Evolutionary conservation across 805 yeast genomes (phyloP).

Genomic region (Ascoidea asiatica): DNA sequence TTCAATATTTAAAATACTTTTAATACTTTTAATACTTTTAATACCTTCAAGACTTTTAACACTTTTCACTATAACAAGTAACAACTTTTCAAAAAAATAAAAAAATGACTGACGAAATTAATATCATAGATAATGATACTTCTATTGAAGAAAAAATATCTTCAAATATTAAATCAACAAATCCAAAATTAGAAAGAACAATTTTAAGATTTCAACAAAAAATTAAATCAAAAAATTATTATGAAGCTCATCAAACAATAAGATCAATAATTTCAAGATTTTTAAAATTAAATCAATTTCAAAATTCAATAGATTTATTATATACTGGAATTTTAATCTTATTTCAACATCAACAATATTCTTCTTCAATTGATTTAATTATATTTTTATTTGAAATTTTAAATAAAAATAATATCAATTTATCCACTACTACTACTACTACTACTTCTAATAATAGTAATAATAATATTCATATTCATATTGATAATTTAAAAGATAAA

Average conservation of each 20-base stretch:
- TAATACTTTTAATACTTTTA: too few species aligned
- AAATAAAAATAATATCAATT: constrained; percentile 29
- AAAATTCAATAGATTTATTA: constrained; percentile 61
- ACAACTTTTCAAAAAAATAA: too few species aligned
- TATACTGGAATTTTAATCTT: constrained; percentile 60
- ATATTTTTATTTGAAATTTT: constrained; percentile 62
- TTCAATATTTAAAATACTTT: too few species aligned
- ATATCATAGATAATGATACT: background rate
- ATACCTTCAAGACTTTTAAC: too few species aligned
- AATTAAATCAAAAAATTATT: constrained; percentile 62
- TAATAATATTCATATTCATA: too few species aligned
- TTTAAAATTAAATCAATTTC: constrained; percentile 51
- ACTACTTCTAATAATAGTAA: too few species aligned
- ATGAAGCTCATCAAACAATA: constrained; percentile 93
- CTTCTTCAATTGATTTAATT: constrained; percentile 70
- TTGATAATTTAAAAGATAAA: constrained; percentile 16
- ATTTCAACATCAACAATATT: constrained; percentile 56
- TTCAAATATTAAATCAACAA: constrained; percentile 8
- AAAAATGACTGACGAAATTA: too few species aligned
- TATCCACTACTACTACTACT: too few species aligned
- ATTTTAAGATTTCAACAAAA: constrained; percentile 52
- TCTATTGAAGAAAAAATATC: background rate
- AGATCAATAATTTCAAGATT: constrained; percentile 82
- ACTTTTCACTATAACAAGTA: too few species aligned
- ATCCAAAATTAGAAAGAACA: constrained; percentile 39